These are phyloP conservation scores for Prunus mume DNA, from an alignment of 306 rosid genomes.

Conservation along the genomic window DNA sequence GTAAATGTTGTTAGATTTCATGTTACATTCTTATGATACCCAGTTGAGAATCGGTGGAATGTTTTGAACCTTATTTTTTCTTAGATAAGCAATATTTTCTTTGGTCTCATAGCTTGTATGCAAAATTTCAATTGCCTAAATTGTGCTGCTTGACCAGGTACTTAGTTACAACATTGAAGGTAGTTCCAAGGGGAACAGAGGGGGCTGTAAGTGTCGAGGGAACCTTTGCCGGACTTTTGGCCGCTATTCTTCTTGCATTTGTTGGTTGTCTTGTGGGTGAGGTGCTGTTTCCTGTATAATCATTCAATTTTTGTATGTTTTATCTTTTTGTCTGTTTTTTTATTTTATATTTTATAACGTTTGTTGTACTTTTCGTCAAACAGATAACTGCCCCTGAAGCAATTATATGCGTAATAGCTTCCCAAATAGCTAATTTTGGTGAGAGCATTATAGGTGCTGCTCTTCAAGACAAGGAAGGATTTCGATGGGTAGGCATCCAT, in stretches of 20 bases:
- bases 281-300: conserved; percentile 45
- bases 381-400: conserved; percentile 69
- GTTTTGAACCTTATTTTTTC: not conserved
- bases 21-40: not conserved
- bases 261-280: conserved; percentile 63
- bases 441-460: conserved; percentile 96
- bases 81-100: not conserved
- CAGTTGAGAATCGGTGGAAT: not conserved
- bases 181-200: conserved; percentile 97
- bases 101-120: not conserved
- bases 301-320: not conserved
- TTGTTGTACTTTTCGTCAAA: conserved; percentile 21
- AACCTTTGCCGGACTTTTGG: conserved; percentile 89
- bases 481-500: conserved; percentile 67
- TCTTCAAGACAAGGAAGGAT: conserved; percentile 94
- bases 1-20: not conserved
- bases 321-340: not conserved
- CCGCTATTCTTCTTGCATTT: conserved; percentile 65
- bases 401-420: conserved; percentile 74
- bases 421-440: conserved; percentile 94
- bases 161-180: conserved; percentile 79
- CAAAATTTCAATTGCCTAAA: conserved; percentile 7
- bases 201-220: conserved; percentile 97
- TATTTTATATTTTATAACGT: not conserved
- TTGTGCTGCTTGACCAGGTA: conserved; percentile 51